Evolutionary conservation across 345 rosid genomes (phyloP), one percentile per base, ranked within the genome.

Genomic region (Garcia nutans): DNA sequence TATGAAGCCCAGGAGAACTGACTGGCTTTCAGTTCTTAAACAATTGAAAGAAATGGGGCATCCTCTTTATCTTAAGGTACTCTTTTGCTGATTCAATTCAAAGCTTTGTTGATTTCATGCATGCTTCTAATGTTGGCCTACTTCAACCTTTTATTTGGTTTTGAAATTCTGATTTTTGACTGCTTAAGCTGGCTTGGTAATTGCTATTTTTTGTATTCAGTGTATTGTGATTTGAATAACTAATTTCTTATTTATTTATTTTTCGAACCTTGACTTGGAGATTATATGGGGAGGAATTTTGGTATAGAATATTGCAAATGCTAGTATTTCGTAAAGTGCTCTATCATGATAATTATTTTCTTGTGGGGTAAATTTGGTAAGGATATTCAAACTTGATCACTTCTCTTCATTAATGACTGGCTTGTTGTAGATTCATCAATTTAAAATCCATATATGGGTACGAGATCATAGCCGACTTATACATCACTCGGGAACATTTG

Each of bases 1-100:
- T 62, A 94, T 92, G 96, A 92, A 84, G 61, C 98, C 96, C 68
- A 82, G 65, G 54, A 84, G 94, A 77, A 83, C 89, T 63, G 94
- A 90, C 55, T 92, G 98, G 97, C 98, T 94, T 66, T 84, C 83
- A 2, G 80, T 94, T 82, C 91, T 92, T 55, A 89, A 87, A 78
- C 86, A 90, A 83, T 77, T 90, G 84, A 87, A 87, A 76, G 72
- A 8, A 20, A 81, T 76, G 78, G 87, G 84, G 23, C 93, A 90
- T 80, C 90, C 92, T 0, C 87, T 90, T 62, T 88, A 85, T 85
- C 65, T 90, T 24, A 57, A 90, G 96, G 98, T 88, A 76, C 44
- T 22, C 7, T 49, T 24, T 45, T 45, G 20, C 15, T 44, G 6
- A n/a, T 57, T 22, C 1, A 15, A 24, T 72, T 15, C 17, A 60